A percentile compares a stretch with the other conserved stretches of the same genome.
phyloP scores from a whole-genome alignment of 192 early-diverging fungal species.

The Backusella sp. region DNA sequence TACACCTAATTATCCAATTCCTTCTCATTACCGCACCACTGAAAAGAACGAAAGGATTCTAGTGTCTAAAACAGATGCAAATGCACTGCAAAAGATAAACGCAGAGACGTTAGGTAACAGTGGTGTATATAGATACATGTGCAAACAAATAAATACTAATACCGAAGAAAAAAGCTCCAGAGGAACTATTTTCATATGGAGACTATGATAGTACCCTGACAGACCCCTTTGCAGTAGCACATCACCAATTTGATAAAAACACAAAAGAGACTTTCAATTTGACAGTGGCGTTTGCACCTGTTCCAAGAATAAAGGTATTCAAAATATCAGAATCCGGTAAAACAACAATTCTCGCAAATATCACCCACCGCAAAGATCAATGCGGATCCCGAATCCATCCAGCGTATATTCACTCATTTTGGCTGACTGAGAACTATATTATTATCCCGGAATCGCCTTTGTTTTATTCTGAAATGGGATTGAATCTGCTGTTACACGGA shows the following conservation, averaged over 20 bases:
- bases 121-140: too few relatives aligned
- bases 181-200: too few relatives aligned
- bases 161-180: too few relatives aligned
- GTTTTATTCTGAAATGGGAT: constrained; percentile 19
- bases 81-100: constrained; percentile 31
- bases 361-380: constrained; percentile 15
- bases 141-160: too few relatives aligned
- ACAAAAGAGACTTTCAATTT: constrained; percentile 28
- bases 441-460: constrained; percentile 54
- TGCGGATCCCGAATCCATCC: constrained; percentile 2
- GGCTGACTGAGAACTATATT: constrained; percentile 52
- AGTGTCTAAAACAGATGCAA: constrained; percentile 36
- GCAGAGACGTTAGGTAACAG: constrained; percentile 27
- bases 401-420: constrained; percentile 55
- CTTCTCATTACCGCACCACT: background rate
- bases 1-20: constrained; percentile 36
- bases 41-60: constrained; percentile 6
- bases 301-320: constrained; percentile 13
- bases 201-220: background rate
- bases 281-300: constrained; percentile 5
- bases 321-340: constrained; percentile 9
- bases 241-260: constrained; percentile 22
- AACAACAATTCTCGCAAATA: background rate
- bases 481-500: constrained; percentile 3
- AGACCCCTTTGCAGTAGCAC: constrained; percentile 21